Conservation (phyloP, 768 basidiomycete genomes). For the Russula dissimulans region DNA sequence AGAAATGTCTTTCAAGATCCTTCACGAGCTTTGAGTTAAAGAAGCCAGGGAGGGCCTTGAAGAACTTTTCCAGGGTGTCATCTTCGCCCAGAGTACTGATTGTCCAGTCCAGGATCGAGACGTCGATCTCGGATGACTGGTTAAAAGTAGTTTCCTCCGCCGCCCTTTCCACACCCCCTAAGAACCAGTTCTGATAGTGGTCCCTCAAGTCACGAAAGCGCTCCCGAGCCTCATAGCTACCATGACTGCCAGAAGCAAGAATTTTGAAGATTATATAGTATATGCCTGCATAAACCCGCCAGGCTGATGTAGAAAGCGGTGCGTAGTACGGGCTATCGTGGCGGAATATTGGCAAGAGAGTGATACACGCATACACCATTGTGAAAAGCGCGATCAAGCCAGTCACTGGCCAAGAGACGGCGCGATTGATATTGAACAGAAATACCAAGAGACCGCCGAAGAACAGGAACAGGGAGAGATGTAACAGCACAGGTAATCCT, state of each 20-base stretch:
- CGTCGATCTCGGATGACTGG: background rate
- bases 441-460: constrained; percentile 4
- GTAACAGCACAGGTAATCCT: constrained; percentile 5
- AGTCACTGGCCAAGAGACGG: background rate
- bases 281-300: background rate
- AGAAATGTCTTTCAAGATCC: background rate
- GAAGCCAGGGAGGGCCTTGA: background rate
- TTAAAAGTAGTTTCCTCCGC: background rate
- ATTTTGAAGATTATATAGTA: background rate
- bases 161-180: background rate
- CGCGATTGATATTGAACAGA: background rate
- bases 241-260: background rate
- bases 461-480: constrained; percentile 14
- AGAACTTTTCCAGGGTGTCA: background rate
- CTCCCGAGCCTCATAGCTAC: background rate
- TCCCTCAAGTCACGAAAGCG: background rate
- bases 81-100: background rate
- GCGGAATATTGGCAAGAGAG: background rate
- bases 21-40: background rate
- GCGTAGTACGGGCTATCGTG: background rate
- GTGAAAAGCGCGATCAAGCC: background rate
- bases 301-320: background rate
- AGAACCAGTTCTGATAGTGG: background rate
- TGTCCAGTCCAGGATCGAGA: background rate
- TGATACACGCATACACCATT: background rate